Percentiles rank a stretch among this genome's conserved stretches.
Conservation (phyloP, 1,284 basidiomycete genomes). For the Ustilago vetiveriae region DNA sequence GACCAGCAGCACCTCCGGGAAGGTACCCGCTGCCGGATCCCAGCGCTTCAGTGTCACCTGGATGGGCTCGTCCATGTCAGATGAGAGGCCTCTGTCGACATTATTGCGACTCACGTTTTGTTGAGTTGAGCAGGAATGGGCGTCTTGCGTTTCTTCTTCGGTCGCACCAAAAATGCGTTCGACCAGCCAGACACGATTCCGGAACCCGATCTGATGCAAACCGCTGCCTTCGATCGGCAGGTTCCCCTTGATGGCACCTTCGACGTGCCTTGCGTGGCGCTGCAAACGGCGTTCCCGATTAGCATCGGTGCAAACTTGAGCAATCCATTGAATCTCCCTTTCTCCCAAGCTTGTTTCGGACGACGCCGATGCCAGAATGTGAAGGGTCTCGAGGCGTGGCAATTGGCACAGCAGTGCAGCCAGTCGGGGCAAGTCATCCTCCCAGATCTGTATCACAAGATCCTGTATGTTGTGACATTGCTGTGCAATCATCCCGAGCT, state of each 20-base stretch:
- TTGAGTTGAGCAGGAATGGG: slow-evolving; percentile 3
- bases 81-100: not conserved
- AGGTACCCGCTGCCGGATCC: slow-evolving; percentile 55
- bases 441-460: slow-evolving; percentile 61
- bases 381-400: slow-evolving; percentile 42
- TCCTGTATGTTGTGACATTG: slow-evolving; percentile 47
- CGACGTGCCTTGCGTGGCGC: slow-evolving; percentile 7
- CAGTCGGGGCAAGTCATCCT: slow-evolving; percentile 48
- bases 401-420: slow-evolving; percentile 39
- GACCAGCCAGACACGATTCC: slow-evolving; percentile 63
- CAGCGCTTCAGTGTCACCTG: slow-evolving; percentile 43
- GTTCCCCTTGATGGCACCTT: not conserved
- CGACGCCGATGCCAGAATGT: slow-evolving; percentile 50
- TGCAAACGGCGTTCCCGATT: slow-evolving; percentile 33
- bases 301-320: slow-evolving; percentile 36
- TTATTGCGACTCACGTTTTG: slow-evolving; percentile 27
- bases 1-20: slow-evolving; percentile 58
- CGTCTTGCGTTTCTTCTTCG: not conserved
- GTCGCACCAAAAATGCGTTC: slow-evolving; percentile 20
- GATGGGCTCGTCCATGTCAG: slow-evolving; percentile 17
- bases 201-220: slow-evolving; percentile 59
- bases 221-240: slow-evolving; percentile 17
- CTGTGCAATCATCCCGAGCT: slow-evolving; percentile 46
- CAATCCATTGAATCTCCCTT: slow-evolving; percentile 41
- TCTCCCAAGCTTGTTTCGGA: slow-evolving; percentile 44